These are phyloP conservation scores for Paracamarosporium sp. DNA, from an alignment of 2,329 filamentous ascomycete species.

Conservation along the genomic window DNA sequence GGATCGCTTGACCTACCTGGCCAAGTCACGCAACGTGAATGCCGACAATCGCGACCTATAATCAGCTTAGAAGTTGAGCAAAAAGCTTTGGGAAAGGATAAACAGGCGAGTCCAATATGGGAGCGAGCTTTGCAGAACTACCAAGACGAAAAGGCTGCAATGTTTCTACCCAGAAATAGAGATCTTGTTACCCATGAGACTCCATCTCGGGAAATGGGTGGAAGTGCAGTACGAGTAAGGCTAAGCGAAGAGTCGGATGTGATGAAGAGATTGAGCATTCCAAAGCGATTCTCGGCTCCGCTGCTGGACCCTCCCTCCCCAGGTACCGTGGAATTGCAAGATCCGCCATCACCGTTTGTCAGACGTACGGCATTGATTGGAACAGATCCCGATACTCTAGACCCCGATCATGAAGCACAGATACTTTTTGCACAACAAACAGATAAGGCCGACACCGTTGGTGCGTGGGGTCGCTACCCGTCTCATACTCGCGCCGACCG, in stretches of 20 bases:
- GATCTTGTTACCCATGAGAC: slow-evolving; percentile 31
- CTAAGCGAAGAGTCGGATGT: neutral
- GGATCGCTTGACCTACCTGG: slow-evolving; percentile 25
- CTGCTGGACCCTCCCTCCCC: slow-evolving; percentile 6
- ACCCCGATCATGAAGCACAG: slow-evolving; percentile 18
- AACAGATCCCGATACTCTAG: slow-evolving; percentile 11
- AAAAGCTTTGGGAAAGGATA: slow-evolving; percentile 27
- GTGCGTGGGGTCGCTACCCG: slow-evolving; percentile 56
- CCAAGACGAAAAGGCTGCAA: slow-evolving; percentile 41
- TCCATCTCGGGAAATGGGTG: slow-evolving; percentile 42
- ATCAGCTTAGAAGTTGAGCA: slow-evolving; percentile 38
- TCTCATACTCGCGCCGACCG: slow-evolving; percentile 54
- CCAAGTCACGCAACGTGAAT: slow-evolving; percentile 21
- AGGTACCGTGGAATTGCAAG: neutral
- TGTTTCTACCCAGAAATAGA: slow-evolving; percentile 43
- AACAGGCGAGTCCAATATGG: slow-evolving; percentile 39
- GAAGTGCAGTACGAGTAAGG: slow-evolving; percentile 19
- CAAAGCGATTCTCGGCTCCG: slow-evolving; percentile 20
- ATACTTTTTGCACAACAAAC: slow-evolving; percentile 34
- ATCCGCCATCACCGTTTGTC: neutral
- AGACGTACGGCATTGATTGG: slow-evolving; percentile 29
- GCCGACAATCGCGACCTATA: slow-evolving; percentile 37
- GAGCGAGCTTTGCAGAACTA: slow-evolving; percentile 44
- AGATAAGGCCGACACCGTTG: slow-evolving; percentile 31
- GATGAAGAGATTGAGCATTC: neutral